phyloP scores from a whole-genome alignment of 768 basidiomycete species.

The Dioszegia aurantiaca region DNA sequence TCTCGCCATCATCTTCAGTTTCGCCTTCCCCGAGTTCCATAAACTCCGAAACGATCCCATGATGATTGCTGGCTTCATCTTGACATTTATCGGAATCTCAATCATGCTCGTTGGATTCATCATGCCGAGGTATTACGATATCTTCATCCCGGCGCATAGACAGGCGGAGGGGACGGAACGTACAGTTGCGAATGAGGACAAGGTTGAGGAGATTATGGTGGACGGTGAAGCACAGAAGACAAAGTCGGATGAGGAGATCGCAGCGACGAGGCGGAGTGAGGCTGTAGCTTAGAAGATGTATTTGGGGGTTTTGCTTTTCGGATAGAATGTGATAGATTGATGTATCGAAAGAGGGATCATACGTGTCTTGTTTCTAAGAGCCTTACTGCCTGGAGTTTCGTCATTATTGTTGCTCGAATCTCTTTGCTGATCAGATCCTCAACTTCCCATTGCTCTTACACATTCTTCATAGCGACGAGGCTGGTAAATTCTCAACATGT shows the following conservation, averaged over 20 bases:
- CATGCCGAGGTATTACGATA: constrained; percentile 15
- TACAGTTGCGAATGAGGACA: constrained; percentile 12
- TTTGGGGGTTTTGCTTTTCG: neutral
- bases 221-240: neutral
- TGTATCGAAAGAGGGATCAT: no score
- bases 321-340: no score
- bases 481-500: no score
- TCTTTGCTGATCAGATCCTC: no score
- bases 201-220: constrained; percentile 2
- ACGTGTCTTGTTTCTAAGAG: no score
- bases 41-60: constrained; percentile 21
- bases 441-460: no score
- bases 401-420: no score
- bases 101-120: constrained; percentile 17
- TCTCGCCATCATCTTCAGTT: constrained; percentile 22
- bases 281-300: neutral
- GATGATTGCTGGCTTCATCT: constrained; percentile 19
- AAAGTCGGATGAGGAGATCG: constrained; percentile 1
- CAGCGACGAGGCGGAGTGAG: constrained; percentile 4
- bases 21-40: constrained; percentile 24
- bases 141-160: constrained; percentile 16
- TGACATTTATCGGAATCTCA: constrained; percentile 4
- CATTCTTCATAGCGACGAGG: no score
- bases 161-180: constrained; percentile 13
- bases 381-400: no score